These are phyloP conservation scores for Microdochium bolleyi DNA, from an alignment of 2,329 filamentous ascomycete species.

Conservation along the genomic window DNA sequence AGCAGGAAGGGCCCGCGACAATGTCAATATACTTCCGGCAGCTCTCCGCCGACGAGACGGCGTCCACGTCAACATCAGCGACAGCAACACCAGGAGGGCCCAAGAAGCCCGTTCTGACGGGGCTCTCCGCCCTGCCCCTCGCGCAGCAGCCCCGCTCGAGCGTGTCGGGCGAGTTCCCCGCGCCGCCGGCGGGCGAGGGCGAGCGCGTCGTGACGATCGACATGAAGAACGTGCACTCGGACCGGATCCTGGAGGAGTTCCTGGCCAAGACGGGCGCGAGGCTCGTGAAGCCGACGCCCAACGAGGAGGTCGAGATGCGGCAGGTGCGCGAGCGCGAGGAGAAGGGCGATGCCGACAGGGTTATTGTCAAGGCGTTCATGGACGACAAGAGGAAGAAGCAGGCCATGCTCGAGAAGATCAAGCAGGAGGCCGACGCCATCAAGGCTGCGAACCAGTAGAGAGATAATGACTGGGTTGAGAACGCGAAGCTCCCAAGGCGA, in stretches of 20 bases:
- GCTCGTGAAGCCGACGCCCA: constrained; percentile 44
- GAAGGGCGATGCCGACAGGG: constrained; percentile 45
- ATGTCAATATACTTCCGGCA: constrained; percentile 59
- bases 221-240: constrained; percentile 55
- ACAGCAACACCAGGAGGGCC: constrained; percentile 6
- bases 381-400: constrained; percentile 55
- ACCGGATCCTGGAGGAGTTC: constrained; percentile 56
- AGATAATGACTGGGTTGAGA: neutral
- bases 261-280: constrained; percentile 54
- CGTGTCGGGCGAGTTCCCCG: constrained; percentile 35
- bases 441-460: constrained; percentile 22
- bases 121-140: constrained; percentile 8
- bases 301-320: constrained; percentile 51
- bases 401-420: constrained; percentile 47
- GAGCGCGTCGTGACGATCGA: constrained; percentile 48
- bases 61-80: constrained; percentile 5
- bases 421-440: constrained; percentile 38
- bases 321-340: constrained; percentile 46
- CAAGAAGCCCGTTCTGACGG: constrained; percentile 10
- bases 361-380: constrained; percentile 41
- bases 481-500: neutral
- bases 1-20: constrained; percentile 47
- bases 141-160: constrained; percentile 38
- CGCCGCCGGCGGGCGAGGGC: constrained; percentile 35
- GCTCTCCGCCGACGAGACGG: constrained; percentile 12